Evolutionary conservation across 768 basidiomycete genomes (phyloP), one percentile per base, ranked within the genome.

Genomic region (Pleurotus platypus): DNA sequence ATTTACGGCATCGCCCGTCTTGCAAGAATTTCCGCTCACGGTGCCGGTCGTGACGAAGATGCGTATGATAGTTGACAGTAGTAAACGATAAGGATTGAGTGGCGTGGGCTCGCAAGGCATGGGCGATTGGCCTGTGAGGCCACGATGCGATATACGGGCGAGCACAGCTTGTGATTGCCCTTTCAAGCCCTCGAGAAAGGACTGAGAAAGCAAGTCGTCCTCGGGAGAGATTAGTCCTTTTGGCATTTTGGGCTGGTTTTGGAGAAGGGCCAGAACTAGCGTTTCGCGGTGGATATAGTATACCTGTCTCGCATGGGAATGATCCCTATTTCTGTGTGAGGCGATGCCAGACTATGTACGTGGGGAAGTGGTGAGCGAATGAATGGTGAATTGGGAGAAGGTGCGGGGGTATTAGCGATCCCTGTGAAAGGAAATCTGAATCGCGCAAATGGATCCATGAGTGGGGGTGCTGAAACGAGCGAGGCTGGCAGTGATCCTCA

Each of bases 401-500:
- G 0, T 35, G 30, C 30, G 30, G 30, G 30, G 30, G 30, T 9
- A 35, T 35, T 35, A 35, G 30, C 8, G 30, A 35, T 35, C 8
- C 30, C 30, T 35, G 30, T 35, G 30, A 35, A 35, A 35, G 30
- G 30, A 11, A 9, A 35, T 35, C 9, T 35, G 30, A 35, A 35
- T 35, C 30, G 9, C 24, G 30, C 8, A 35, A 11, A 11, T 35
- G 30, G 30, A 9, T 11, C 8, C 3, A 35, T 35, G 30, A 35
- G 30, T 2, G 30, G 30, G 30, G 43, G 7, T 22, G 43, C n/a
- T 45, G 15, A 22, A 45, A 16, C 6, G 43, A 20, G 16, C 6
- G 16, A 48, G 55, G 60, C 61, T 58, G 57, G 15, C 20, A 30
- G 30, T 30, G 30, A 35, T 35, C 15, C 54, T 61, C 30, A n/a